A percentile compares a stretch with the other conserved stretches of the same genome.
These are phyloP conservation scores for Toxicodendron radicans DNA, from an alignment of 345 rosid species.

Conservation along the genomic window DNA sequence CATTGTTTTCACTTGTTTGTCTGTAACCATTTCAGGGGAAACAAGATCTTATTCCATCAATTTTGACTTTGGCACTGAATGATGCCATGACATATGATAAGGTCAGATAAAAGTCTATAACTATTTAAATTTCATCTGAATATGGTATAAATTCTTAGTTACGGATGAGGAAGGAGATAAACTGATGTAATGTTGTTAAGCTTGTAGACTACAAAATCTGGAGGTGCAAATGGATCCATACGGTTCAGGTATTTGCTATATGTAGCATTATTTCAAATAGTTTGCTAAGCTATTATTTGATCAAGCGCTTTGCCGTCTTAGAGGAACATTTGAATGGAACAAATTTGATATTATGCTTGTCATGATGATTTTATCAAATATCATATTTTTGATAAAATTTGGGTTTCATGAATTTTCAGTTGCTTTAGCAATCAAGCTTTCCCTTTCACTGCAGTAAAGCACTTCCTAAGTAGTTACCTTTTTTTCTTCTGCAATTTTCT, in stretches of 20 bases:
- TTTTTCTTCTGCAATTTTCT: slow-evolving; percentile 23
- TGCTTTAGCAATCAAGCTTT: neutral
- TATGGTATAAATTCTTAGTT: slow-evolving; percentile 7
- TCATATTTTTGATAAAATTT: neutral
- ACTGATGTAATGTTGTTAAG: slow-evolving; percentile 30
- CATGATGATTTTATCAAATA: neutral
- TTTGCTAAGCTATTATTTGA: neutral
- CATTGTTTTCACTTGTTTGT: neutral
- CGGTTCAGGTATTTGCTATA: slow-evolving; percentile 66
- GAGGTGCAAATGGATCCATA: slow-evolving; percentile 92
- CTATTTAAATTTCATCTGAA: neutral
- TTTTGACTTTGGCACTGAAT: slow-evolving; percentile 76
- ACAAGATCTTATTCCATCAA: slow-evolving; percentile 64
- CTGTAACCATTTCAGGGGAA: slow-evolving; percentile 43
- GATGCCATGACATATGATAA: slow-evolving; percentile 86
- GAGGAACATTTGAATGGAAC: neutral
- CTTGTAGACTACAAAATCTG: slow-evolving; percentile 84
- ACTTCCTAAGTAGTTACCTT: slow-evolving; percentile 12
- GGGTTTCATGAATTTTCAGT: slow-evolving; percentile 3
- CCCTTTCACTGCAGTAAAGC: slow-evolving; percentile 1
- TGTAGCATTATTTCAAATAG: slow-evolving; percentile 10
- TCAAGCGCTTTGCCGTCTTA: neutral
- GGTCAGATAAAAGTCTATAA: slow-evolving; percentile 44
- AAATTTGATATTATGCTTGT: neutral
- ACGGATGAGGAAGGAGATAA: neutral